Conservation (phyloP, 306 rosid genomes). For the Echinosophora koreensis region DNA sequence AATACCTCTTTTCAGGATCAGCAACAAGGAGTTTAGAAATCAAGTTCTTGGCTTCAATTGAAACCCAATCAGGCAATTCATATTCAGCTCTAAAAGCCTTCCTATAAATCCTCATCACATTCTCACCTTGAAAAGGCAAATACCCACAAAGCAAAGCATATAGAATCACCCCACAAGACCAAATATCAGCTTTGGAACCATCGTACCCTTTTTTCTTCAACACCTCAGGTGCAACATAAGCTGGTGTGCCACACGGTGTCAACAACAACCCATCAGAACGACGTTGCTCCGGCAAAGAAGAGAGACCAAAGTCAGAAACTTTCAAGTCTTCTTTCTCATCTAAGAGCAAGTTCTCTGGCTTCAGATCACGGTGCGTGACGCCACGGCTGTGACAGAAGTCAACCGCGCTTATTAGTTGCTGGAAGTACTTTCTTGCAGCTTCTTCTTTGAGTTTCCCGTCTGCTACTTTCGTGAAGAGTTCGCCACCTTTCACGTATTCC, state of each 20-base stretch:
- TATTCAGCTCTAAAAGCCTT: slow-evolving; percentile 74
- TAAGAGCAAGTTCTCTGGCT: slow-evolving; percentile 80
- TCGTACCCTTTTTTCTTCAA: slow-evolving; percentile 79
- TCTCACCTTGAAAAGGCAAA: slow-evolving; percentile 78
- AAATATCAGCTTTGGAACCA: slow-evolving; percentile 80
- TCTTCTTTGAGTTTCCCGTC: slow-evolving; percentile 74
- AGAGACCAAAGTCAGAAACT: slow-evolving; percentile 84
- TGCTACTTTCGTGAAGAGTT: slow-evolving; percentile 62
- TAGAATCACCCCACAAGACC: slow-evolving; percentile 87
- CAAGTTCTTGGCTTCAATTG: slow-evolving; percentile 57
- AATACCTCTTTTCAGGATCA: slow-evolving; percentile 67
- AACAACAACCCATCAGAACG: slow-evolving; percentile 75
- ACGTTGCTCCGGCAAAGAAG: slow-evolving; percentile 76
- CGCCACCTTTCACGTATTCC: slow-evolving; percentile 80
- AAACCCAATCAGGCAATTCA: slow-evolving; percentile 72
- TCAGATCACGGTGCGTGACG: slow-evolving; percentile 79
- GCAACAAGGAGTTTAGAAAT: slow-evolving; percentile 67
- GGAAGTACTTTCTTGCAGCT: slow-evolving; percentile 71
- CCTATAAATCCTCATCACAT: slow-evolving; percentile 64
- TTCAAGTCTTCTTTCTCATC: slow-evolving; percentile 75
- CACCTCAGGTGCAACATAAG: slow-evolving; percentile 89
- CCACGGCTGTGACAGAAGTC: slow-evolving; percentile 92
- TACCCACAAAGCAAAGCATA: slow-evolving; percentile 72
- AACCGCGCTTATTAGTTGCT: slow-evolving; percentile 68
- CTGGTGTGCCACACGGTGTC: slow-evolving; percentile 89